Evolutionary conservation across 805 yeast genomes (phyloP), one percentile per base, ranked within the genome.

Genomic region (Barnettozyma botsteinii): DNA sequence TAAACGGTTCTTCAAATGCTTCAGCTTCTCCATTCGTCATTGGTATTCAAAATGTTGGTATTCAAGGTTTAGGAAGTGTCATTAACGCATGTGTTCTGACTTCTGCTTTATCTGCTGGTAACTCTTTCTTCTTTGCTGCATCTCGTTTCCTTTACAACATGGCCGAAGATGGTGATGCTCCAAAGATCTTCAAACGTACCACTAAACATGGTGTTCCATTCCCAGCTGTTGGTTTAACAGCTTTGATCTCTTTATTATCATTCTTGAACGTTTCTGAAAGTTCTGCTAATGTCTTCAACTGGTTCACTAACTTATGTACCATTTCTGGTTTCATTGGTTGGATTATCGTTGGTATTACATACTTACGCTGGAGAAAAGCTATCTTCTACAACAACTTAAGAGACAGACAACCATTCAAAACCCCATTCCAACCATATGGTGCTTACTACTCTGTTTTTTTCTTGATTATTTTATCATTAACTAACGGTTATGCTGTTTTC

Each of bases 71-170:
- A 48, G 86, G 88, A 33, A 83, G 81, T 51, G 72, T 87, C 39
- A 69, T 87, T 56, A 87, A 87, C 58, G 91, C 83, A 5, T 78
- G 84, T 59, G 81, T 87, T 49, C 63, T 87, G 55, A 63, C 85
- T 25, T 82, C 86, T 47, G 89, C 86, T 36, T 75, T 85, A 60
- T 83, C 93, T 8, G 91, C 94, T 31, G 81, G 84, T 30, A 85
- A 84, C 64, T 81, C 89, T 2, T 88, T 81, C 64, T 70, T 85
- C 56, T 84, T 82, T 61, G 81, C 82, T 52, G 82, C 84, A 21
- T 74, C 91, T 19, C 74, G 95, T 69, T 77, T 81, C 31, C 65
- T 81, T 25, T 81, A 80, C 59, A 80, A 84, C 33, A 67, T 85
- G 54, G 73, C 93, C 3, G 73, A 75, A 37, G 82, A 80, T 48